phyloP scores from a whole-genome alignment of 139 green algal species.

The Picochlorum sp. region DNA sequence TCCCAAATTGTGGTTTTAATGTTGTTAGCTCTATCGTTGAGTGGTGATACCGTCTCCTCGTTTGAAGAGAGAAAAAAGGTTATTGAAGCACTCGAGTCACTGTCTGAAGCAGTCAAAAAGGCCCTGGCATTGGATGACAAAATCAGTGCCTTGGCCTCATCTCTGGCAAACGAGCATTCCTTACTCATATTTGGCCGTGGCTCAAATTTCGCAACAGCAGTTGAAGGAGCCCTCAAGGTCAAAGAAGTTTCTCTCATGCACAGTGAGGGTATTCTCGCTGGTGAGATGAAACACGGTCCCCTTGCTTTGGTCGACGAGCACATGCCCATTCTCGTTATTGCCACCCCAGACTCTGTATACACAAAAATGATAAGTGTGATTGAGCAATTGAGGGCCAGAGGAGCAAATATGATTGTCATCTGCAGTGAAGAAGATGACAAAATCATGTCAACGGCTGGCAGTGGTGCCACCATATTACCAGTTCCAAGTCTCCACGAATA shows the following conservation, averaged over 20 bases:
- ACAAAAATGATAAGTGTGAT: slow-evolving; percentile 87
- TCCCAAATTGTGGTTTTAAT: slow-evolving; percentile 81
- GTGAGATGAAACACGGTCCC: slow-evolving; percentile 98
- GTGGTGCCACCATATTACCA: slow-evolving; percentile 22
- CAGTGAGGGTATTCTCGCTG: slow-evolving; percentile 91
- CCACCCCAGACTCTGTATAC: slow-evolving; percentile 67
- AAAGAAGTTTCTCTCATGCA: slow-evolving; percentile 37
- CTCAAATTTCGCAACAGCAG: slow-evolving; percentile 91
- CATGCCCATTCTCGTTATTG: slow-evolving; percentile 88
- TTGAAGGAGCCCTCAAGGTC: slow-evolving; percentile 88
- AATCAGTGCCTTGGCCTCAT: slow-evolving; percentile 69
- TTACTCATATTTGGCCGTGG: slow-evolving; percentile 88
- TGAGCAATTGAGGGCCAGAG: slow-evolving; percentile 76
- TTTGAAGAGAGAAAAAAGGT: slow-evolving; percentile 59
- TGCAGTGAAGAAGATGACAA: slow-evolving; percentile 67
- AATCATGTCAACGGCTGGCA: slow-evolving; percentile 30
- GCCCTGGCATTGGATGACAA: slow-evolving; percentile 65
- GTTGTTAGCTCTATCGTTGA: slow-evolving; percentile 87
- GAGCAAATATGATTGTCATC: slow-evolving; percentile 71
- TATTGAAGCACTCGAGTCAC: slow-evolving; percentile 67
- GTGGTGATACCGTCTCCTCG: slow-evolving; percentile 79
- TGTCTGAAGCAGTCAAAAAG: slow-evolving; percentile 52
- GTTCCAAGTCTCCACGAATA: slow-evolving; percentile 66
- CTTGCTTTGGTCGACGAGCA: slow-evolving; percentile 91
- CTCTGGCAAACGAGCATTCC: slow-evolving; percentile 64